Evolutionary conservation across 176 grass and related monocot genomes (phyloP).

Genomic region (Raddia distichophylla): DNA sequence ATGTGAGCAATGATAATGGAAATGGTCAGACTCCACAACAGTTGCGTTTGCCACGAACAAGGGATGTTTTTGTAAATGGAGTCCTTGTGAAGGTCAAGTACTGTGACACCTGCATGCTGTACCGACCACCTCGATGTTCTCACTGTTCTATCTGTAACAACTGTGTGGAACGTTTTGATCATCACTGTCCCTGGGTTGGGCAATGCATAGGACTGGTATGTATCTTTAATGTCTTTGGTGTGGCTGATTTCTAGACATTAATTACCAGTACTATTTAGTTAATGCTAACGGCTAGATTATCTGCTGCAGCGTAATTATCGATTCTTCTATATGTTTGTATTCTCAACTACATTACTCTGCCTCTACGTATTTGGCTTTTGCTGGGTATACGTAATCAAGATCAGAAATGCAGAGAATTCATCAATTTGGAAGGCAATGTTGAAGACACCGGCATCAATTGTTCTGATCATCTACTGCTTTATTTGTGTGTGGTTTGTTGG

Average conservation of each 20-base stretch:
- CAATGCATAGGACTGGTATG: conserved; percentile 94
- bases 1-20: conserved; percentile 51
- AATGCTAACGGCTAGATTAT: conserved; percentile 31
- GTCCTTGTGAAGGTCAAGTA: conserved; percentile 83
- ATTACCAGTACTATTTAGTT: not conserved
- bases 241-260: not conserved
- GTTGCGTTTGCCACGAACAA: conserved; percentile 71
- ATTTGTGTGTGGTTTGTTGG: conserved; percentile 94
- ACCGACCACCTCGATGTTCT: conserved; percentile 87
- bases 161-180: conserved; percentile 94
- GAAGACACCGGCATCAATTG: conserved; percentile 78
- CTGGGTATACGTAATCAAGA: conserved; percentile 88
- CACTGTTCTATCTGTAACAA: conserved; percentile 98
- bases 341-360: conserved; percentile 85
- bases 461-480: conserved; percentile 91
- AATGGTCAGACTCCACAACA: conserved; percentile 78
- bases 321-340: conserved; percentile 99
- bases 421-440: conserved; percentile 88
- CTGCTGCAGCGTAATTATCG: conserved; percentile 87
- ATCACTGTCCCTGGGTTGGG: conserved; percentile 96
- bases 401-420: conserved; percentile 69
- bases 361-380: conserved; percentile 89
- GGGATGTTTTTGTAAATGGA: conserved; percentile 83
- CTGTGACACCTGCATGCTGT: conserved; percentile 96
- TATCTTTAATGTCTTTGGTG: conserved; percentile 1